phyloP scores from a whole-genome alignment of 495 filamentous ascomycete species.

The Trichoderma virens region DNA sequence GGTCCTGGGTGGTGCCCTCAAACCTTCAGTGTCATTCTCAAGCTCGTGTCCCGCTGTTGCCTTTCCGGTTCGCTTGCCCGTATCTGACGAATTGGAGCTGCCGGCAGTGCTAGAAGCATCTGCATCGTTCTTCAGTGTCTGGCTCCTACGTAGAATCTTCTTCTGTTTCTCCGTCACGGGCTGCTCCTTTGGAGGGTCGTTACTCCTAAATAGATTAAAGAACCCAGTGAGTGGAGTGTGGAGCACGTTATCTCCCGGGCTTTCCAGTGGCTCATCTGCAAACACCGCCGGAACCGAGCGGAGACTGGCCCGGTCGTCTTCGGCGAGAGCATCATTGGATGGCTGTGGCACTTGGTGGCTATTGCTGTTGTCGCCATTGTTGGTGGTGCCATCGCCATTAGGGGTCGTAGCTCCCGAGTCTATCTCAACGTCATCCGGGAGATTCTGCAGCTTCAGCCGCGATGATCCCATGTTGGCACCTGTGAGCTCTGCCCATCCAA shows the following conservation, averaged over 20 bases:
- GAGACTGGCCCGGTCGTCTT: slow-evolving; percentile 45
- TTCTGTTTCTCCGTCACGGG: slow-evolving; percentile 40
- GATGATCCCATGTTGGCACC: slow-evolving; percentile 50
- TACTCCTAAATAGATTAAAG: slow-evolving; percentile 53
- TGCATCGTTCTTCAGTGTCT: slow-evolving; percentile 48
- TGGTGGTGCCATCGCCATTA: slow-evolving; percentile 6
- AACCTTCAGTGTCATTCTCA: slow-evolving; percentile 29
- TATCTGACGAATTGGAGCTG: slow-evolving; percentile 29
- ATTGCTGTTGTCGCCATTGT: slow-evolving; percentile 16
- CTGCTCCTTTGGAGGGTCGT: slow-evolving; percentile 27
- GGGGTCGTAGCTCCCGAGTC: slow-evolving; percentile 12
- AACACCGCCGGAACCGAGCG: slow-evolving; percentile 24
- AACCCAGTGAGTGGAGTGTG: slow-evolving; percentile 48
- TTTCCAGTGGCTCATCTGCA: slow-evolving; percentile 18
- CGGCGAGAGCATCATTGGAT: slow-evolving; percentile 41
- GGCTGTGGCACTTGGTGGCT: slow-evolving; percentile 52
- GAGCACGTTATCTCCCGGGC: slow-evolving; percentile 20
- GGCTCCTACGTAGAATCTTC: slow-evolving; percentile 73
- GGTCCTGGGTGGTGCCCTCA: slow-evolving; percentile 75
- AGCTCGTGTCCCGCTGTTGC: slow-evolving; percentile 34
- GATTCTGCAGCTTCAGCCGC: slow-evolving; percentile 22
- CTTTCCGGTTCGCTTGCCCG: slow-evolving; percentile 10
- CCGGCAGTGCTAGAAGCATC: slow-evolving; percentile 27
- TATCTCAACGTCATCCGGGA: slow-evolving; percentile 21
- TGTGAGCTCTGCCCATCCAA: slow-evolving; percentile 92